A percentile compares a stretch with the other conserved stretches of the same genome.
These are phyloP conservation scores for Talaromyces rugulosus DNA, from an alignment of 2,329 filamentous ascomycete genomes.

Conservation along the genomic window DNA sequence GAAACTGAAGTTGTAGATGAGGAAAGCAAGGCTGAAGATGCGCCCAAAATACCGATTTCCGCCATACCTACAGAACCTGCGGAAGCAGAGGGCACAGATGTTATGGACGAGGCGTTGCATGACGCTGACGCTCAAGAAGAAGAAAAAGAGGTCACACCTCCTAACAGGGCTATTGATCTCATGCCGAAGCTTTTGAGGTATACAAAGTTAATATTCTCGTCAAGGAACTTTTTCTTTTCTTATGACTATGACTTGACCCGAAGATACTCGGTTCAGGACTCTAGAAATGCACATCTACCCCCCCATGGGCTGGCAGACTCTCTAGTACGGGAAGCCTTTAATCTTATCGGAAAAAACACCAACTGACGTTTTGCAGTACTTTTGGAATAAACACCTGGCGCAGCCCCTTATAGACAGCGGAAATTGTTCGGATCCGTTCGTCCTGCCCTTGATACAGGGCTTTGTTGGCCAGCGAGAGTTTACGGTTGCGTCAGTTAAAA, in stretches of 20 bases:
- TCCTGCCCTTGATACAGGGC: constrained; percentile 84
- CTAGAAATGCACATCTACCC: constrained; percentile 49
- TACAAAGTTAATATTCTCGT: constrained; percentile 78
- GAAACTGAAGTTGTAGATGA: constrained; percentile 46
- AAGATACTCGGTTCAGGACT: constrained; percentile 44
- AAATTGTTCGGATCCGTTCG: constrained; percentile 61
- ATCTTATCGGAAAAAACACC: background rate
- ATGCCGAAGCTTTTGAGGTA: constrained; percentile 82
- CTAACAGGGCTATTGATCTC: constrained; percentile 52
- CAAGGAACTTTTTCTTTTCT: constrained; percentile 86
- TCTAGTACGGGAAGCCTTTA: constrained; percentile 42
- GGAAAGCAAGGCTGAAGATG: background rate
- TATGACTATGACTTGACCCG: constrained; percentile 92
- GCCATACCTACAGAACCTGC: background rate
- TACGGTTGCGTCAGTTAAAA: constrained; percentile 54
- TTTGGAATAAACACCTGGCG: constrained; percentile 82
- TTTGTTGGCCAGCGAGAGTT: constrained; percentile 88
- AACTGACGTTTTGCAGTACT: constrained; percentile 54
- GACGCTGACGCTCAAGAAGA: constrained; percentile 12
- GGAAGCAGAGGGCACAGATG: constrained; percentile 5
- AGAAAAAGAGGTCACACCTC: constrained; percentile 6
- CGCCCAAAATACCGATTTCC: background rate
- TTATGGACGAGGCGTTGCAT: constrained; percentile 12
- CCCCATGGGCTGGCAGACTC: constrained; percentile 70
- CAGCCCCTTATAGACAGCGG: constrained; percentile 66